Evolutionary conservation across 2,329 filamentous ascomycete species (phyloP), one percentile per base, ranked within the genome.

Genomic region (Chrysosphaeria jannelii): DNA sequence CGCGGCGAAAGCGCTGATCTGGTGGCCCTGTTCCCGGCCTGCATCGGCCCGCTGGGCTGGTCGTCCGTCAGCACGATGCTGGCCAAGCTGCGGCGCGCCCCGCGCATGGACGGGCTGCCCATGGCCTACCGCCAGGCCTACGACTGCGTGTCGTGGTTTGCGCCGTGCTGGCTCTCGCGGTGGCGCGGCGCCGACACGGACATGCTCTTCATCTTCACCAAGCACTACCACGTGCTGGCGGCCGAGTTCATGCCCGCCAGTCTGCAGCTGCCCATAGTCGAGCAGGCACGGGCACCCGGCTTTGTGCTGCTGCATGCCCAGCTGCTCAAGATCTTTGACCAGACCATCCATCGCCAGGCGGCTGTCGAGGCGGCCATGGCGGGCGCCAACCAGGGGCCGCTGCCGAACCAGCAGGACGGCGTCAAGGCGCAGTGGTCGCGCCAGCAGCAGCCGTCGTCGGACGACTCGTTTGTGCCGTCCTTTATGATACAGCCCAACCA

Each of bases 131-230:
- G 27, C 11, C 21, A 24, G 3, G 28, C 28, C 5, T 28, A 28
- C 18, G 27, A 16, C 20, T 62, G 67, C 31, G 65, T 89, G n/a
- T 51, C 65, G 20, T 91, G 79, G 78, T 63, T 70, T 35, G 74
- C 75, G 1, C 31, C 32, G 0, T 64, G 66, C 1, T 91, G 79
- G 79, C 51, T 74, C 6, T 61, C 69, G 19, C 62, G 76, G 29
- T 91, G 79, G 79, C 68, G 63, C 29, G 79, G 79, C 9, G 62
- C 65, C 3, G 78, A 90, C 34, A 88, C 71, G 4, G 79, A 90
- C 36, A 50, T 91, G 16, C 75, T 90, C 39, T 90, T 81, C 44
- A 69, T 88, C 21, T 91, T 91, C 36, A 62, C 66, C 45, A 90
- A 89, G 43, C 68, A 85, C 39, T 88, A 71, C 35, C 71, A 81